These are phyloP conservation scores for Plenodomus lindquistii DNA, from an alignment of 2,329 filamentous ascomycete species.

Conservation along the genomic window DNA sequence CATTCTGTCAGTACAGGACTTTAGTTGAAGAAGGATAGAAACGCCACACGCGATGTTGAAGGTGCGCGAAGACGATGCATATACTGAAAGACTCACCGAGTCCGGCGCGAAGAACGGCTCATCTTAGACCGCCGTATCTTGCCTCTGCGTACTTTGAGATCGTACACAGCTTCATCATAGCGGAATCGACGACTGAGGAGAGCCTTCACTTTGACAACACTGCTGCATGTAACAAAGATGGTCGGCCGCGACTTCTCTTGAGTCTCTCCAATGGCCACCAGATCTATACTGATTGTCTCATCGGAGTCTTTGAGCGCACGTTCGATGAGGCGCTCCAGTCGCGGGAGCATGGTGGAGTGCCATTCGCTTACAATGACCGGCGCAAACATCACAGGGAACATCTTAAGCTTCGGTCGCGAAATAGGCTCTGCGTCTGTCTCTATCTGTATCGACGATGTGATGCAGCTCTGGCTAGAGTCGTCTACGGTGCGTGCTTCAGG, in stretches of 20 bases:
- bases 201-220: slow-evolving; percentile 71
- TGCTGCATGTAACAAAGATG: slow-evolving; percentile 76
- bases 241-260: slow-evolving; percentile 69
- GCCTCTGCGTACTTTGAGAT: slow-evolving; percentile 73
- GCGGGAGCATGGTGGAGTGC: slow-evolving; percentile 72
- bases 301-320: slow-evolving; percentile 73
- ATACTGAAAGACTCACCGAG: slow-evolving; percentile 11
- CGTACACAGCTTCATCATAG: slow-evolving; percentile 67
- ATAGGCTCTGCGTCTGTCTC: slow-evolving; percentile 33
- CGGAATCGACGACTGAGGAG: slow-evolving; percentile 72
- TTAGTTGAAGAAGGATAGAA: not conserved
- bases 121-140: slow-evolving; percentile 67
- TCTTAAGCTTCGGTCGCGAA: slow-evolving; percentile 39
- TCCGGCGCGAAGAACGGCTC: slow-evolving; percentile 36
- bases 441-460: slow-evolving; percentile 41
- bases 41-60: not conserved
- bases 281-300: slow-evolving; percentile 77
- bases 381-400: slow-evolving; percentile 57
- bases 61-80: not conserved
- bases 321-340: slow-evolving; percentile 71
- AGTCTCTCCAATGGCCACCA: slow-evolving; percentile 73
- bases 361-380: slow-evolving; percentile 70
- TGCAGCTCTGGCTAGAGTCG: slow-evolving; percentile 22
- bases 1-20: not conserved
- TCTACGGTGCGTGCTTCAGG: slow-evolving; percentile 29